A percentile compares a stretch with the other conserved stretches of the same genome.
phyloP scores from a whole-genome alignment of 306 rosid genomes.

The Biancaea sappan region DNA sequence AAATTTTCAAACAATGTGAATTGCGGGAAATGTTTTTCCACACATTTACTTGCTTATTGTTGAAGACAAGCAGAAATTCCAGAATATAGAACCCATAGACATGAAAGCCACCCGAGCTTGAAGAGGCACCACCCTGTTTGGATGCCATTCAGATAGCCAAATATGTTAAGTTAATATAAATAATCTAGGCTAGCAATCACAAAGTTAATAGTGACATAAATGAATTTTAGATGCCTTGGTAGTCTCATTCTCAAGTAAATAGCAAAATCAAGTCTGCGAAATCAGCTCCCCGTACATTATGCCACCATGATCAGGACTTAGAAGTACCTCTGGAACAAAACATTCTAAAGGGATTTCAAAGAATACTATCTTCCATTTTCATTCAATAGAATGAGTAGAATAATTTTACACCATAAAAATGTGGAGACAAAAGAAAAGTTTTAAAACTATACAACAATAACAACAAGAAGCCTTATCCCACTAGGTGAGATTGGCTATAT shows the following conservation, averaged over 20 bases:
- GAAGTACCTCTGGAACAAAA: not conserved
- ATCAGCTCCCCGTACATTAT: not conserved
- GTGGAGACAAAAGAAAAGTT: constrained; percentile 1
- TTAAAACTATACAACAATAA: too few relatives aligned
- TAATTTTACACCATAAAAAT: not conserved
- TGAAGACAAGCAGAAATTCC: constrained; percentile 90
- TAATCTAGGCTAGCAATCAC: constrained; percentile 14
- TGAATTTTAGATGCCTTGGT: not conserved
- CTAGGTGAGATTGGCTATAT: too few relatives aligned
- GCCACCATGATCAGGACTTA: not conserved
- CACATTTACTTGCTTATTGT: constrained; percentile 73
- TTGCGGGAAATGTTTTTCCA: constrained; percentile 14
- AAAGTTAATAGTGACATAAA: not conserved
- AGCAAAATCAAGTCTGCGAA: not conserved
- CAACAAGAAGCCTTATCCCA: too few relatives aligned
- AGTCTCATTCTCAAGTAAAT: not conserved
- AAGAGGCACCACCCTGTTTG: constrained; percentile 89
- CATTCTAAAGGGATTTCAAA: not conserved
- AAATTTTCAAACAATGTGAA: constrained; percentile 31
- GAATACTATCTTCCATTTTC: not conserved
- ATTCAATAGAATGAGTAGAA: constrained; percentile 1
- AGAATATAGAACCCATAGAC: constrained; percentile 86
- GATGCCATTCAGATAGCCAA: constrained; percentile 29
- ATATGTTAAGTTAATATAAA: constrained; percentile 15
- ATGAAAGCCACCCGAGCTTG: constrained; percentile 91